phyloP scores from a whole-genome alignment of 129 eudicot species.

The Lactuca sativa region DNA sequence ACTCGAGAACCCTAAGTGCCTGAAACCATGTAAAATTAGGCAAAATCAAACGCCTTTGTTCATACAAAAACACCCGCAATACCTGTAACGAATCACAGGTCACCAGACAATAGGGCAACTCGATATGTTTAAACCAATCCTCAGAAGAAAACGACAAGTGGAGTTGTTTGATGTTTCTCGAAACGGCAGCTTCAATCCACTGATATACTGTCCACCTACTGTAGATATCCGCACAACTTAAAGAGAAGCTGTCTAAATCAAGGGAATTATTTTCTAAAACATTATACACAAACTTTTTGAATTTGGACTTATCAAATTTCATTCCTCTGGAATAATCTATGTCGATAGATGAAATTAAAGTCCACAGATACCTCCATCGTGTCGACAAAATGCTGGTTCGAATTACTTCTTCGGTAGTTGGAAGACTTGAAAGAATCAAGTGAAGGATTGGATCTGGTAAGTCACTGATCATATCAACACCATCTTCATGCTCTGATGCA shows the following conservation, averaged over 20 bases:
- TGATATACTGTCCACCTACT: neutral
- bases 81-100: slow-evolving; percentile 11
- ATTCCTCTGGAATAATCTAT: neutral
- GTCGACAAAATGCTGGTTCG: slow-evolving; percentile 24
- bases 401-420: slow-evolving; percentile 5
- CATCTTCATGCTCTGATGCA: neutral
- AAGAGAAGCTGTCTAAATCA: slow-evolving; percentile 18
- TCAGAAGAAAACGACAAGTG: neutral
- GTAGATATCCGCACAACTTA: slow-evolving; percentile 5
- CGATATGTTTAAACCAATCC: neutral
- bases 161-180: slow-evolving; percentile 15
- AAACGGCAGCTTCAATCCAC: slow-evolving; percentile 22
- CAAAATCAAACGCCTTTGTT: neutral
- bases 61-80: neutral
- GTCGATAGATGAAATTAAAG: slow-evolving; percentile 16
- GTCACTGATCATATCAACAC: slow-evolving; percentile 19
- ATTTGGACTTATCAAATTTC: neutral
- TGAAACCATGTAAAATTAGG: neutral
- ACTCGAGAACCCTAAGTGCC: slow-evolving; percentile 22
- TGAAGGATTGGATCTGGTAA: slow-evolving; percentile 26
- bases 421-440: slow-evolving; percentile 18
- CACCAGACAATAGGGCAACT: slow-evolving; percentile 6
- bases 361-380: slow-evolving; percentile 31
- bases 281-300: slow-evolving; percentile 6
- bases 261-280: slow-evolving; percentile 5